Percentiles rank a stretch among this genome's conserved stretches.
Evolutionary conservation across 768 basidiomycete species (phyloP).

Genomic region (Kwoniella botswanensis): DNA sequence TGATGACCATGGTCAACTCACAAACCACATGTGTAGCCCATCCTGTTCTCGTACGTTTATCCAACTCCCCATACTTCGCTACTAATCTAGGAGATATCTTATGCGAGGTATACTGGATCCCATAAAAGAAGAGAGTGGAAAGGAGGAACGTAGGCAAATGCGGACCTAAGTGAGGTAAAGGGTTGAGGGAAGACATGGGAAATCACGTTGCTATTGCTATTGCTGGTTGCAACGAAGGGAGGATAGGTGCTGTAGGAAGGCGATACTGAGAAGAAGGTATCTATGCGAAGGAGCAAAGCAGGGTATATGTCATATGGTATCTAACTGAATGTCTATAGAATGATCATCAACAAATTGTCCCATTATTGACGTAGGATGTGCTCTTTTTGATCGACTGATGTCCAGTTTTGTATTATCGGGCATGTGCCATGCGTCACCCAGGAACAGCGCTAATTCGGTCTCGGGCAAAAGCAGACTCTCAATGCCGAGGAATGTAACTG

Average conservation of each 20-base stretch:
- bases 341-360: background rate
- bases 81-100: constrained; percentile 23
- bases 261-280: background rate
- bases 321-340: background rate
- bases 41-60: constrained; percentile 28
- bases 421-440: constrained; percentile 2
- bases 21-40: constrained; percentile 39
- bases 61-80: constrained; percentile 21
- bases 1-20: no score
- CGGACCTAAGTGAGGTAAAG: constrained; percentile 40
- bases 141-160: constrained; percentile 34
- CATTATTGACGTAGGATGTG: background rate
- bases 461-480: background rate
- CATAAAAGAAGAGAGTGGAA: constrained; percentile 29
- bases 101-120: constrained; percentile 26
- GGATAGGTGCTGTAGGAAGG: background rate
- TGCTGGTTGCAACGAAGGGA: background rate
- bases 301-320: constrained; percentile 4
- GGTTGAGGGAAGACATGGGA: constrained; percentile 15
- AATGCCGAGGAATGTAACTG: background rate
- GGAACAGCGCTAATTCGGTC: background rate
- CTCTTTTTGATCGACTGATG: background rate
- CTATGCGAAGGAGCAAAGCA: background rate
- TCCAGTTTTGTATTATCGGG: background rate
- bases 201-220: no score